A percentile compares a stretch with the other conserved stretches of the same genome.
Evolutionary conservation across 2,329 filamentous ascomycete genomes (phyloP).

Genomic region (Fusarium sp.): DNA sequence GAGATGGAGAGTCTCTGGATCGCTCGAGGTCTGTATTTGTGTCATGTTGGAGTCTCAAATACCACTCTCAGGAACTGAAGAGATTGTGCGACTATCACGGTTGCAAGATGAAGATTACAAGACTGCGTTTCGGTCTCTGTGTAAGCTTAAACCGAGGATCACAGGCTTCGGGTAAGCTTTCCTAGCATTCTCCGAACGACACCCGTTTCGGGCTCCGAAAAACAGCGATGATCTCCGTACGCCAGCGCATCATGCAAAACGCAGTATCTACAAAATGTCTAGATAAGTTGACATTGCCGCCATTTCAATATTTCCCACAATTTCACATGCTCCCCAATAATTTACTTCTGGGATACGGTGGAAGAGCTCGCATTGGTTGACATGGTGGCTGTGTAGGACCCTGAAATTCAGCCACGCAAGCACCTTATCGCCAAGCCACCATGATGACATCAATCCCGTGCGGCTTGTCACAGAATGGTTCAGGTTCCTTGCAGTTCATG

Average conservation of each 20-base stretch:
- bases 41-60: slow-evolving; percentile 15
- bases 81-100: not conserved
- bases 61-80: not conserved
- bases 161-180: slow-evolving; percentile 21
- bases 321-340: slow-evolving; percentile 11
- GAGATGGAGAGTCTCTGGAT: slow-evolving; percentile 42
- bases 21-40: slow-evolving; percentile 19
- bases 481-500: slow-evolving; percentile 8
- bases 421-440: slow-evolving; percentile 30
- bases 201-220: slow-evolving; percentile 25
- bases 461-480: slow-evolving; percentile 18
- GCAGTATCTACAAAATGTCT: too few relatives aligned
- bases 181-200: slow-evolving; percentile 4
- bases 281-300: not conserved
- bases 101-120: not conserved
- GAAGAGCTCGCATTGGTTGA: slow-evolving; percentile 2
- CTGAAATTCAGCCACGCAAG: slow-evolving; percentile 32
- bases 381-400: slow-evolving; percentile 35
- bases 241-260: not conserved
- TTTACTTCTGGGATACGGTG: not conserved
- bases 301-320: not conserved
- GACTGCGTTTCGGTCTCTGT: not conserved
- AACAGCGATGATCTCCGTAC: not conserved
- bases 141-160: not conserved
- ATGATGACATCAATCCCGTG: slow-evolving; percentile 37